Conservation (phyloP, 1,284 basidiomycete genomes). For the Rhodotorula sp. region DNA sequence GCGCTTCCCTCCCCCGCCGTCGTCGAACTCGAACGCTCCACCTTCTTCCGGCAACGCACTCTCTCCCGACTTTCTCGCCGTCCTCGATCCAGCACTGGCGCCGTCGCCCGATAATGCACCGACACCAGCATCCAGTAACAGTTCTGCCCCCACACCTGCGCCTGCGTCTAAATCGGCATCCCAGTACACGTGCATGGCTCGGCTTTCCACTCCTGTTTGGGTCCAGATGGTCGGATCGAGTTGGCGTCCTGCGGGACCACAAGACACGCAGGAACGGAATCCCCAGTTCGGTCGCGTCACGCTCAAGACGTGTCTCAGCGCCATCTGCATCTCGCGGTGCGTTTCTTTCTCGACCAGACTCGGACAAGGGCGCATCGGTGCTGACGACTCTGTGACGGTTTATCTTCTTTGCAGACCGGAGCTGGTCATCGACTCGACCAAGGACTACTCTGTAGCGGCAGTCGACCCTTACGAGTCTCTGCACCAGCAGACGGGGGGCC, state of each 20-base stretch:
- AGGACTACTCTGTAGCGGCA: conserved; percentile 40
- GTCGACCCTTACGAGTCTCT: conserved; percentile 40
- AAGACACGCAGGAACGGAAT: neutral
- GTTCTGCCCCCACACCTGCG: neutral
- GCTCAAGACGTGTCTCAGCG: conserved; percentile 38
- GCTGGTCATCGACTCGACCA: conserved; percentile 36
- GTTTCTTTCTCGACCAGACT: neutral
- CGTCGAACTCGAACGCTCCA: neutral
- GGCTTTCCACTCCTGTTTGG: conserved; percentile 34
- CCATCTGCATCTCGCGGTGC: conserved; percentile 41
- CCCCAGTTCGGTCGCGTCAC: conserved; percentile 37
- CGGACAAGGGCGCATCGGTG: neutral
- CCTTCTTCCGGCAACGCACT: conserved; percentile 5
- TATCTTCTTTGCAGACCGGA: conserved; percentile 21
- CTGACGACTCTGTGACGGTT: neutral
- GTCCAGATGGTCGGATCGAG: conserved; percentile 31
- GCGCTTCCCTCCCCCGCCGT: conserved; percentile 4
- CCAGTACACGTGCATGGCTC: conserved; percentile 33
- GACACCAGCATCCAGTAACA: neutral
- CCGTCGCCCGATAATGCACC: conserved; percentile 5
- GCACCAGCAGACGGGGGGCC: conserved; percentile 6
- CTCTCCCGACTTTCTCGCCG: conserved; percentile 33
- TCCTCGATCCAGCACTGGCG: conserved; percentile 35
- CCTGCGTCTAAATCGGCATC: neutral
- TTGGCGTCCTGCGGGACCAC: neutral